Base-by-base conservation (phyloP, 345 rosid species). In the Pelargonium nanum region DNA sequence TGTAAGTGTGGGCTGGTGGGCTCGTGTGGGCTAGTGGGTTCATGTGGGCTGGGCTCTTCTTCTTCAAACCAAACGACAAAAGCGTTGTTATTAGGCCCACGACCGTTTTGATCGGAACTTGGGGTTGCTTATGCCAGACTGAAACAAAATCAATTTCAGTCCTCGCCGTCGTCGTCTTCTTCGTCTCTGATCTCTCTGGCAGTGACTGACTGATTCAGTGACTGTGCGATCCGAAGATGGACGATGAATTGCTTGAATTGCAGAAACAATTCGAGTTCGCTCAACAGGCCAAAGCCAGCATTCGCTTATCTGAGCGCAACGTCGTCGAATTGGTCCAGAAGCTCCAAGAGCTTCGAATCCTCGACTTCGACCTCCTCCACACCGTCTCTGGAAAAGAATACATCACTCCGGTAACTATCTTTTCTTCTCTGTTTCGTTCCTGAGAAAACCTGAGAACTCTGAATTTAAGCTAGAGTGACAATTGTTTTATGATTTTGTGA, bases 341-440 rank as follows among this genome's bases (percentile, higher is more conserved):
- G 79, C 98, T 92, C 10, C 96, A 89, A 9, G 93, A 92, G 77
- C 93, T 92, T 69, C 78, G 66, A 32, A 91, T 92, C 75, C 84
- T 92, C 60, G 93, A 92, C 77, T 92, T 92, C 82, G 91, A 89
- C 70, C 98, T 92, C 67, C 96, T 92, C 65, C 95, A 92, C 75
- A 92, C 98, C 67, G 88, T 92, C 71, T 79, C 96, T 54, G 98
- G 98, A 62, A 89, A 89, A 59, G 96, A 92, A 72, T 89, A 82
- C 81, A 92, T 92, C 76, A 89, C 98, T 74, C 86, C 91, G 22
- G 98, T 88, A 68, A 0, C 62, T 63, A 54, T 55, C 26, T 24
- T 60, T 54, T 62, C 57, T 62, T 52, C 48, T 0, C 48, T 40
- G 48, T 40, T 40, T 40, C 16, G 48, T 40, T 40, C 17, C 48